Base-by-base conservation (phyloP, 1,284 basidiomycete genomes). In the Heliocybe sulcata region DNA sequence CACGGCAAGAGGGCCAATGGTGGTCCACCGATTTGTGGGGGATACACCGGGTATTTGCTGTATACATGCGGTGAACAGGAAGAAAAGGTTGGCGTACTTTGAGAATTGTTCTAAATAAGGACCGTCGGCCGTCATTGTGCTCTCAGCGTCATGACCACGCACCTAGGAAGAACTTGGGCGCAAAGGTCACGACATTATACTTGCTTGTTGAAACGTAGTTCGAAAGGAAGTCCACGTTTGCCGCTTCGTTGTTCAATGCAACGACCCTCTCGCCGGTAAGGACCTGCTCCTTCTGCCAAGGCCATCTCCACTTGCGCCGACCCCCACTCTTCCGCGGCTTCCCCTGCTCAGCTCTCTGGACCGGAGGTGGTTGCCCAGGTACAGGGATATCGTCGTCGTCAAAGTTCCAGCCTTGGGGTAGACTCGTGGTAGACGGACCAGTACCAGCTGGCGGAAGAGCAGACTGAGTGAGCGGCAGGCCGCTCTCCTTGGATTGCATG, bases 11-110 rank as follows among this genome's bases (percentile, higher is more conserved):
- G 97, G 97, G 1, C 80, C 92, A 64, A 99, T 97, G 19, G 97
- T 99, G 1, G 97, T 99, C 70, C 90, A 99, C 54, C 76, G 77
- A 64, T 98, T 96, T 2, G 96, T 99, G 9, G 97, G 97, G 1
- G 96, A 99, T 4, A 99, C 97, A 62, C 85, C 91, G 10, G 97
- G 97, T 61, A 99, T 95, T 75, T 99, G 97, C 69, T 99, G 96
- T 55, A 99, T 98, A 70, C 85, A 91, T 25, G 94, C 94, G 35
- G 96, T 99, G 77, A 99, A 99, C 58, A 99, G 77, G 82, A 99
- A 99, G 79, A 99, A 99, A 58, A 99, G 59, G 70, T 99, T 99
- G 63, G 97, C 97, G 67, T 98, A 98, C 81, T 97, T 96, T 59
- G 91, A 94, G 78, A 98, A 97, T 85, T 98, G 94, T 69, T 98